Percentiles rank a stretch among this genome's conserved stretches.
Conservation (phyloP, 768 basidiomycete species). For the Mrakia blollopis region DNA sequence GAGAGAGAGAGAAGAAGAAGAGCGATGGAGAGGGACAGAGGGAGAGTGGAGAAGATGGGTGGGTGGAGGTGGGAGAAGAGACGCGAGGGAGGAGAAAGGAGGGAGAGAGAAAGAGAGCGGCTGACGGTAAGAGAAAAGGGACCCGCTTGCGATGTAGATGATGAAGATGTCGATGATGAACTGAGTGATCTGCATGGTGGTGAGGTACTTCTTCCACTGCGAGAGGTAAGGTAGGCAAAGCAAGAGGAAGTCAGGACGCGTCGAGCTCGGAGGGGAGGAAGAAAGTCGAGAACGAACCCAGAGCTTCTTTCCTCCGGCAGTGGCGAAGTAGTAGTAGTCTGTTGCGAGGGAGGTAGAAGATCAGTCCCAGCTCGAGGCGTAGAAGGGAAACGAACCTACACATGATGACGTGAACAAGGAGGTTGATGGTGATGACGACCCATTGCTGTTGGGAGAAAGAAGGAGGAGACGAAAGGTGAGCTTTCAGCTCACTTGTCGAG, state of each 20-base stretch:
- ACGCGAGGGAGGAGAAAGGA: constrained; percentile 31
- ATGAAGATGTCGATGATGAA: constrained; percentile 86
- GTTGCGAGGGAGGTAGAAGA: constrained; percentile 39
- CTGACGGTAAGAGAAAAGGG: constrained; percentile 34
- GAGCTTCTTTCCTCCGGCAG: constrained; percentile 91
- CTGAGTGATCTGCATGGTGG: constrained; percentile 92
- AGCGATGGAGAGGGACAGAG: background rate
- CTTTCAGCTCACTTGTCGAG: background rate
- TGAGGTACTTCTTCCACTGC: constrained; percentile 98
- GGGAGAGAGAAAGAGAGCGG: constrained; percentile 21
- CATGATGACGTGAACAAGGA: constrained; percentile 94
- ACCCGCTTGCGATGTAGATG: constrained; percentile 93
- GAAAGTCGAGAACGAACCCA: constrained; percentile 58
- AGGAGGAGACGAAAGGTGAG: constrained; percentile 24
- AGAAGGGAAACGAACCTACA: constrained; percentile 53
- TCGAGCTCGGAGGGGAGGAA: background rate
- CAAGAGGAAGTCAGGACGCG: background rate
- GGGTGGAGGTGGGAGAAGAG: background rate
- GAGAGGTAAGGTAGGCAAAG: background rate
- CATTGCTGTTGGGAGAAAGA: constrained; percentile 62
- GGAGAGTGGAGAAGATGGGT: background rate
- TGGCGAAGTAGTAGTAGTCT: constrained; percentile 99
- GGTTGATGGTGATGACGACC: constrained; percentile 87
- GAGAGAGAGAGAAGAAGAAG: background rate
- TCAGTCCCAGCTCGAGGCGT: background rate